Conservation (phyloP, 2,329 filamentous ascomycete genomes). For the Xylaria sp. region DNA sequence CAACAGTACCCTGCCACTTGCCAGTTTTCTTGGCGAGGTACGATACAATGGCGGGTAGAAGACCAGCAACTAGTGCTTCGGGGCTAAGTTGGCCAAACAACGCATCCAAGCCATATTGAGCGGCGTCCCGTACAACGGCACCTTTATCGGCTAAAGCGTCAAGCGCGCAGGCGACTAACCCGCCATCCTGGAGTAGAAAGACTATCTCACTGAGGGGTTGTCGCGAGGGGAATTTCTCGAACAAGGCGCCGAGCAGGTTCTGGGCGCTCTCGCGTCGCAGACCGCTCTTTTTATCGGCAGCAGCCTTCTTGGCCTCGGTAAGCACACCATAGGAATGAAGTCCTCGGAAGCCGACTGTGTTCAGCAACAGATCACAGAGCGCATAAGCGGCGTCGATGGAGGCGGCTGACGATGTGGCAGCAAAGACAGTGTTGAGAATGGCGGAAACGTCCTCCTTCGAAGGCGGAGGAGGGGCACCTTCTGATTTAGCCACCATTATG, state of each 20-base stretch:
- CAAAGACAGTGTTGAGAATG: conserved; percentile 71
- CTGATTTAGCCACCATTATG: conserved; percentile 52
- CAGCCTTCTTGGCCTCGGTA: conserved; percentile 70
- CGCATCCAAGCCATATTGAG: conserved; percentile 91
- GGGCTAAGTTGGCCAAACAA: conserved; percentile 79
- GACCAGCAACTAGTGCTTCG: conserved; percentile 81
- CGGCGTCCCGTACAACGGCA: conserved; percentile 83
- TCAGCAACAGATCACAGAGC: conserved; percentile 64
- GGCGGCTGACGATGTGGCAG: conserved; percentile 68
- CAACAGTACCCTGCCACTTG: conserved; percentile 97
- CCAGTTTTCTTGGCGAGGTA: conserved; percentile 85
- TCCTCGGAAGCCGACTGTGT: conserved; percentile 59
- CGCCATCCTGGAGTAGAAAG: conserved; percentile 81
- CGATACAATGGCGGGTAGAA: conserved; percentile 74
- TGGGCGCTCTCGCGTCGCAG: conserved; percentile 87
- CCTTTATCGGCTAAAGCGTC: conserved; percentile 92
- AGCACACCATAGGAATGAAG: conserved; percentile 60
- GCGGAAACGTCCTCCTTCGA: conserved; percentile 69
- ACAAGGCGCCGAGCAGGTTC: conserved; percentile 90
- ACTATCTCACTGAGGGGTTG: conserved; percentile 81
- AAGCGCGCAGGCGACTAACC: conserved; percentile 73
- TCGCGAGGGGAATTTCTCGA: conserved; percentile 83
- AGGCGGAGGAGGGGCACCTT: conserved; percentile 59
- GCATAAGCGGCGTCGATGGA: conserved; percentile 69
- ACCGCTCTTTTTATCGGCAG: conserved; percentile 91